These are phyloP conservation scores for Lathyrus tuberosus DNA, from an alignment of 306 rosid species.

Conservation along the genomic window DNA sequence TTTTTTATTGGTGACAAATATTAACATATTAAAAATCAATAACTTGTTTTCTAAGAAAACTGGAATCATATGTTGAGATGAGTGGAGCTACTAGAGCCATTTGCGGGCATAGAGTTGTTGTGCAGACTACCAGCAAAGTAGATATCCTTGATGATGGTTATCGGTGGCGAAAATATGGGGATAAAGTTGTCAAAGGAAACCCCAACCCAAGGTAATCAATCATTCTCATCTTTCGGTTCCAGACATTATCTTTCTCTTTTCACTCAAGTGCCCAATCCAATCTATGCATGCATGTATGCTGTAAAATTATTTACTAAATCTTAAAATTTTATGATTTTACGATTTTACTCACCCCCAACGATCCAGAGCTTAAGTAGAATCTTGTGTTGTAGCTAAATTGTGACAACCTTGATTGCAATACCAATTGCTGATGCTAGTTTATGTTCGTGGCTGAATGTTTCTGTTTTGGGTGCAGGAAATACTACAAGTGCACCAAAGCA, in stretches of 20 bases:
- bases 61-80: slow-evolving; percentile 85
- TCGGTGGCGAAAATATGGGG: slow-evolving; percentile 96
- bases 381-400: too few species aligned
- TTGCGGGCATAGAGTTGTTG: slow-evolving; percentile 97
- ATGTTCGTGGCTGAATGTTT: slow-evolving; percentile 36
- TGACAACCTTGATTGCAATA: too few species aligned
- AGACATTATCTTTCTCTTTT: not conserved
- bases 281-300: too few species aligned
- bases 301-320: too few species aligned
- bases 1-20: slow-evolving; percentile 14
- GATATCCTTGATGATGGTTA: slow-evolving; percentile 97
- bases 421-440: not conserved
- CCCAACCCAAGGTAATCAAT: slow-evolving; percentile 79
- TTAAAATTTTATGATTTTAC: too few species aligned
- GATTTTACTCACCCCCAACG: too few species aligned
- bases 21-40: slow-evolving; percentile 36
- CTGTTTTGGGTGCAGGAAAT: slow-evolving; percentile 72
- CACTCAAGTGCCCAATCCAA: not conserved
- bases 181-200: slow-evolving; percentile 96
- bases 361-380: too few species aligned
- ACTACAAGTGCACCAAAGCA: slow-evolving; percentile 88
- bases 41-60: slow-evolving; percentile 63
- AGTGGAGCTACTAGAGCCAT: slow-evolving; percentile 97
- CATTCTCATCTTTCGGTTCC: slow-evolving; percentile 25
- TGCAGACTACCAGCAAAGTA: slow-evolving; percentile 96